Conservation (phyloP, 768 basidiomycete genomes). For the Suillus fuscotomentosus region DNA sequence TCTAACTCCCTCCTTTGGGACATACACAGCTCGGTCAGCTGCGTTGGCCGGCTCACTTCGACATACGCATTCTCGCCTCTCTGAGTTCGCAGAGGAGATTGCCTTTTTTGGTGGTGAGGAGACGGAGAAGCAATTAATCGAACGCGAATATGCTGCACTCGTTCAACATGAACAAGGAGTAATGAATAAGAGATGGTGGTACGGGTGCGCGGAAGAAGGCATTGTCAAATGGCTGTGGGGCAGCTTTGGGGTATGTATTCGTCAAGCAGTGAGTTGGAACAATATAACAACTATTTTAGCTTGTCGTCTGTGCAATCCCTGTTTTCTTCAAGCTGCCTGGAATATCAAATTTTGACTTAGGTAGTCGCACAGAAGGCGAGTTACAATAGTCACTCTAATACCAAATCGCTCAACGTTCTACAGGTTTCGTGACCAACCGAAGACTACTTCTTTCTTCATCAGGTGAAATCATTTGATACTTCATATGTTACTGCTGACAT, state of each 20-base stretch:
- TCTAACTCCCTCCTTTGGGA: slow-evolving; percentile 89
- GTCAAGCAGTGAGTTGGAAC: background rate
- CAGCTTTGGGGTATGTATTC: slow-evolving; percentile 75
- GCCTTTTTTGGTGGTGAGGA: slow-evolving; percentile 88
- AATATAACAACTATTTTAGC: slow-evolving; percentile 37
- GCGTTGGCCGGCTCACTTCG: slow-evolving; percentile 86
- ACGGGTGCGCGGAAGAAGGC: slow-evolving; percentile 90
- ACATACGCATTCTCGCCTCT: slow-evolving; percentile 87
- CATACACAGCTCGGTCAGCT: slow-evolving; percentile 85
- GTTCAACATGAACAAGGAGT: slow-evolving; percentile 85
- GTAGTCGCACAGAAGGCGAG: slow-evolving; percentile 84
- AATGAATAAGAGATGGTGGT: slow-evolving; percentile 80
- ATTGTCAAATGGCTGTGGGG: slow-evolving; percentile 98
- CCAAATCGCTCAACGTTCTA: background rate
- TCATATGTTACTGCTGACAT: background rate
- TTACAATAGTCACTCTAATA: background rate
- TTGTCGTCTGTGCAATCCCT: slow-evolving; percentile 89
- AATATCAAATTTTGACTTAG: slow-evolving; percentile 63
- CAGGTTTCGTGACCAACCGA: slow-evolving; percentile 96
- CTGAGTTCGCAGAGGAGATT: slow-evolving; percentile 86
- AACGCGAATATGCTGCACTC: slow-evolving; percentile 82
- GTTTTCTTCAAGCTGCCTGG: slow-evolving; percentile 90
- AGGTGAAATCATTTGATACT: slow-evolving; percentile 39
- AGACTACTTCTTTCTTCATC: slow-evolving; percentile 85
- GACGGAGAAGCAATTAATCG: slow-evolving; percentile 88